Conservation (phyloP, 106 monocot species). For the Dendrobium chrysotoxum region DNA sequence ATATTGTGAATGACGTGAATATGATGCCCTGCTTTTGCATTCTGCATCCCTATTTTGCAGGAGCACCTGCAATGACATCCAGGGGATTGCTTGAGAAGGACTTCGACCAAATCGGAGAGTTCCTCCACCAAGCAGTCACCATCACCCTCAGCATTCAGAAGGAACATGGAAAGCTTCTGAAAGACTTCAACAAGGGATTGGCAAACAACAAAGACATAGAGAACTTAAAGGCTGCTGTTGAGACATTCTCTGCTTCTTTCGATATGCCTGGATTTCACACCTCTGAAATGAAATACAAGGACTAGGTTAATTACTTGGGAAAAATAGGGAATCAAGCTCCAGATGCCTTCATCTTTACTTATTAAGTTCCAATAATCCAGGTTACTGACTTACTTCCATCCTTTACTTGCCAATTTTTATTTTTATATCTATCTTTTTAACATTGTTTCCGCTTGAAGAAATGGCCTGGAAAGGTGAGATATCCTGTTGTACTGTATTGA, state of each 20-base stretch:
- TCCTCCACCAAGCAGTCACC: constrained; percentile 62
- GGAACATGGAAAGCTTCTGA: constrained; percentile 57
- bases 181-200: constrained; percentile 72
- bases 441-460: no score
- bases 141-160: constrained; percentile 60
- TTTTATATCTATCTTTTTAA: not conserved
- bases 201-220: constrained; percentile 25
- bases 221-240: constrained; percentile 19
- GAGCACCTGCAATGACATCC: constrained; percentile 64
- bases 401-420: not conserved
- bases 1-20: no score
- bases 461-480: no score
- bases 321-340: not conserved
- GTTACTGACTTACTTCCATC: not conserved
- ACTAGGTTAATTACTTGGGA: not conserved
- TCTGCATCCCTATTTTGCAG: constrained; percentile 10
- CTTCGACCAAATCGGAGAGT: constrained; percentile 61
- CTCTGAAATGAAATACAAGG: constrained; percentile 25
- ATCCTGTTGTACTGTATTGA: no score
- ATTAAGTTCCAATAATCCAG: not conserved
- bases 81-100: constrained; percentile 67
- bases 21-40: no score
- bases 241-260: constrained; percentile 23
- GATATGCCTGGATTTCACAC: constrained; percentile 32
- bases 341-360: not conserved